These are phyloP conservation scores for Hawksworthiomyces lignivorus DNA, from an alignment of 2,329 filamentous ascomycete species.

Conservation along the genomic window DNA sequence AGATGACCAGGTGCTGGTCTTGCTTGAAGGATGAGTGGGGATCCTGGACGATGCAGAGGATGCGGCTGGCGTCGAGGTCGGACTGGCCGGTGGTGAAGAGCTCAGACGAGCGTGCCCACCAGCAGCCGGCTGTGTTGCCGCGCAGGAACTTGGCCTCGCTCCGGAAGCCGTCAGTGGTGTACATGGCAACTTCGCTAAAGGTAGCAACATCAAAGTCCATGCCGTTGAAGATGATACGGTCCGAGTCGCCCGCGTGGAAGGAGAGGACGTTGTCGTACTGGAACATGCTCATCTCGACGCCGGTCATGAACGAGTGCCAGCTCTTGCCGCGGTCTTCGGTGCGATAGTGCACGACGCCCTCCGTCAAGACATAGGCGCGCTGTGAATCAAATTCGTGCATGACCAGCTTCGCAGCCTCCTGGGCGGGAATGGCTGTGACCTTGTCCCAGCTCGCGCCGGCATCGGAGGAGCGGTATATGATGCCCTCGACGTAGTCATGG, in stretches of 20 bases:
- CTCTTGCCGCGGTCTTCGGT: constrained; percentile 75
- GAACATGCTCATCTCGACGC: constrained; percentile 47
- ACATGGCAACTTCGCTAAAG: constrained; percentile 58
- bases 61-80: constrained; percentile 58
- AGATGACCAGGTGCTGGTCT: constrained; percentile 71
- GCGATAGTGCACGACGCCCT: constrained; percentile 65
- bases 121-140: constrained; percentile 64
- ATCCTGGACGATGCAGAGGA: constrained; percentile 74
- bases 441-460: constrained; percentile 71
- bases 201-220: constrained; percentile 58
- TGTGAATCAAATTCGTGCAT: constrained; percentile 73
- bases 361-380: constrained; percentile 73
- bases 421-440: constrained; percentile 57
- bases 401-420: constrained; percentile 53
- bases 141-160: constrained; percentile 57
- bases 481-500: constrained; percentile 55
- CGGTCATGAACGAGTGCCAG: constrained; percentile 68
- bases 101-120: constrained; percentile 75
- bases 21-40: constrained; percentile 61
- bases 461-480: constrained; percentile 71
- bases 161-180: constrained; percentile 82
- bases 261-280: constrained; percentile 46
- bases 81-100: constrained; percentile 63
- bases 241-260: constrained; percentile 77
- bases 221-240: constrained; percentile 79